These are phyloP conservation scores for Termitomyces sp. DNA, from an alignment of 768 basidiomycete species.

Conservation along the genomic window DNA sequence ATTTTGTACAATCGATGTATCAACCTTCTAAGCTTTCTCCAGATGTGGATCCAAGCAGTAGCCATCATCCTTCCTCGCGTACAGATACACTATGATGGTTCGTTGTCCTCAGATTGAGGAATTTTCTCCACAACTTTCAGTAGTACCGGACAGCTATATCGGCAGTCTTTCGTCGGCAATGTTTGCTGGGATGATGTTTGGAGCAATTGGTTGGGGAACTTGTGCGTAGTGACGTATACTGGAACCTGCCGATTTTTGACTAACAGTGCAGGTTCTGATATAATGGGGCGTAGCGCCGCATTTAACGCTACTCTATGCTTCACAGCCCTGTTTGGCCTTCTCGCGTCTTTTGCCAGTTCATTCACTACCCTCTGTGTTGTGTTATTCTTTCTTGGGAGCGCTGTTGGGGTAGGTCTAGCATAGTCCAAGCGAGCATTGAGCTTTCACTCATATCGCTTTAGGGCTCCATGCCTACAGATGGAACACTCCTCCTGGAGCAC, in stretches of 20 bases:
- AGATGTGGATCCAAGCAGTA: slow-evolving; percentile 94
- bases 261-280: slow-evolving; percentile 59
- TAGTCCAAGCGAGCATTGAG: background rate
- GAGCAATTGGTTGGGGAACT: slow-evolving; percentile 88
- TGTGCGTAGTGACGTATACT: slow-evolving; percentile 38
- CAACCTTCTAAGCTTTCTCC: slow-evolving; percentile 20
- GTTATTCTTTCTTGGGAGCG: slow-evolving; percentile 85
- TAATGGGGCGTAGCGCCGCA: slow-evolving; percentile 81
- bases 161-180: slow-evolving; percentile 83
- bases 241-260: background rate
- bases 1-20: background rate
- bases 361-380: slow-evolving; percentile 67
- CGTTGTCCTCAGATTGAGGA: slow-evolving; percentile 13
- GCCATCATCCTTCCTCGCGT: slow-evolving; percentile 96
- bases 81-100: slow-evolving; percentile 81
- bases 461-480: slow-evolving; percentile 97
- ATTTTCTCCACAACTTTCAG: background rate
- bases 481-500: slow-evolving; percentile 87
- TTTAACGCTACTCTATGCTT: slow-evolving; percentile 93
- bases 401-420: slow-evolving; percentile 73
- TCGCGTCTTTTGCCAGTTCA: slow-evolving; percentile 66
- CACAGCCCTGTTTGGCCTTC: slow-evolving; percentile 82
- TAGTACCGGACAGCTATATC: slow-evolving; percentile 71
- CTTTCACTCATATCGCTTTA: slow-evolving; percentile 19
- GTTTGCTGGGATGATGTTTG: slow-evolving; percentile 98